Conservation (phyloP, 192 early-diverging fungal species). For the Rhizophagus prolifer region DNA sequence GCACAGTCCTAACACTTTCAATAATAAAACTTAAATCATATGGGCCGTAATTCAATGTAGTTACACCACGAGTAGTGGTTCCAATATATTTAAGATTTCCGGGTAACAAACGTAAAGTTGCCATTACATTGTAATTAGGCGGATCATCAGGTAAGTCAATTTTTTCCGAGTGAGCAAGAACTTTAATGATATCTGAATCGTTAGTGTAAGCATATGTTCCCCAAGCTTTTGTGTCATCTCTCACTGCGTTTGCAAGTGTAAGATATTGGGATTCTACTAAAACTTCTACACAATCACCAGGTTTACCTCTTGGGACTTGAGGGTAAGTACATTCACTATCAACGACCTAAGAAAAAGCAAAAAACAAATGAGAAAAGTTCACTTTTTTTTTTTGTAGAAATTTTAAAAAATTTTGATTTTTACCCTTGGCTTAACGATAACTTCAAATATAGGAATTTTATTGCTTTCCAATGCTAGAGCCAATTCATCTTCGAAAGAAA, state of each 20-base stretch:
- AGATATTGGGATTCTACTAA: slow-evolving; percentile 8
- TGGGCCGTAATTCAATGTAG: not conserved
- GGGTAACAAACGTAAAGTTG: not conserved
- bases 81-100: slow-evolving; percentile 14
- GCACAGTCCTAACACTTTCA: not conserved
- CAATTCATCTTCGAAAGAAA: slow-evolving; percentile 20
- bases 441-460: not conserved
- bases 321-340: not conserved
- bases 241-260: not conserved
- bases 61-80: not conserved
- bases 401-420: no score
- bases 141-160: not conserved
- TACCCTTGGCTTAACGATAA: not conserved
- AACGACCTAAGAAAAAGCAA: not conserved
- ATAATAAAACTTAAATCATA: slow-evolving; percentile 8
- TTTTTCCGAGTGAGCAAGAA: not conserved
- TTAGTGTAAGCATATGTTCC: slow-evolving; percentile 1
- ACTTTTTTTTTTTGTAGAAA: not conserved
- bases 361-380: no score
- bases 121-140: slow-evolving; percentile 1
- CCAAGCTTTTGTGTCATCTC: not conserved
- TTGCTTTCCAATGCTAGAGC: not conserved
- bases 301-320: not conserved
- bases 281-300: not conserved
- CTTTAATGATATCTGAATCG: slow-evolving; percentile 19